Percentiles rank a stretch among this genome's conserved stretches.
phyloP scores from a whole-genome alignment of 306 rosid species.

The Phaseolus lunatus region DNA sequence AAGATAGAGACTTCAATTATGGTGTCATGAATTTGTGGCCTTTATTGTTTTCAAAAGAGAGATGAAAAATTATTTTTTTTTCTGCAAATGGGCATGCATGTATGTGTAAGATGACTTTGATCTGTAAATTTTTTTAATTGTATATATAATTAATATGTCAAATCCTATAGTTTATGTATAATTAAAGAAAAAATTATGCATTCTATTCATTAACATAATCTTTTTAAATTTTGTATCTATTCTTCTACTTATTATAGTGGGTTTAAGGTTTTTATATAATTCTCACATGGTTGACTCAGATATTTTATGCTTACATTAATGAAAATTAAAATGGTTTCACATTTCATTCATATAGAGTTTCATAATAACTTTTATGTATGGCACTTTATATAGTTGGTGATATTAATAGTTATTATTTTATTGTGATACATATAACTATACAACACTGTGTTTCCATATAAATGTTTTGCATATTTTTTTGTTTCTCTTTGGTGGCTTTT shows the following conservation, averaged over 20 bases:
- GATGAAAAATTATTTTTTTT: not conserved
- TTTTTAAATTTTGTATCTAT: not conserved
- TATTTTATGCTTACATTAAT: not conserved
- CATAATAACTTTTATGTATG: not conserved
- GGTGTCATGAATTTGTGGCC: constrained; percentile 4
- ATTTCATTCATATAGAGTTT: not conserved
- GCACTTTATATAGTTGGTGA: not conserved
- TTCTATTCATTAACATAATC: not conserved
- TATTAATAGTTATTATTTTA: not conserved
- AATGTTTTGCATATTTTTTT: not conserved
- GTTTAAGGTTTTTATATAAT: too few relatives aligned
- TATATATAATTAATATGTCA: not conserved
- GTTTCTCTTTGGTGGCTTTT: not conserved
- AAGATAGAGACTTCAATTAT: not conserved
- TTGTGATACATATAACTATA: not conserved
- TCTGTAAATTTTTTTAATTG: not conserved
- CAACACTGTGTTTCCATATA: not conserved
- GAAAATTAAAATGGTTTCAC: not conserved
- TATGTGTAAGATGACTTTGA: constrained; percentile 33
- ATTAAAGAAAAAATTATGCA: not conserved
- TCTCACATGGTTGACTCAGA: not conserved
- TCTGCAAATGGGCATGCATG: not conserved
- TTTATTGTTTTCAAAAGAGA: not conserved
- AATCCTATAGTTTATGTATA: not conserved
- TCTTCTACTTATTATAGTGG: too few relatives aligned